Conservation (phyloP, 441 rosid species). For the Corymbia citriodora region DNA sequence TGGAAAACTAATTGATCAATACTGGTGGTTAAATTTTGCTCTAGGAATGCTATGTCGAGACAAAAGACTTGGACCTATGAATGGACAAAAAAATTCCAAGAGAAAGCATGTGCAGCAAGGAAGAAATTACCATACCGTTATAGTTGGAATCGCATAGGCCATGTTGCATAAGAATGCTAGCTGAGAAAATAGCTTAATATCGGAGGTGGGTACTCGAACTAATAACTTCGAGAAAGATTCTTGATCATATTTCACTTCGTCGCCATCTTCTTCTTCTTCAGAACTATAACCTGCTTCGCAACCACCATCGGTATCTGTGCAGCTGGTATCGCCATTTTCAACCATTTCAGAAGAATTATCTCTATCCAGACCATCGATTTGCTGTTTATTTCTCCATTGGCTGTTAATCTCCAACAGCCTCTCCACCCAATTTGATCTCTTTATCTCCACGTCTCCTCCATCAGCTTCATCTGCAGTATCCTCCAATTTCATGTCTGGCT, state of each 20-base stretch:
- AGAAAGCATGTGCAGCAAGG: neutral
- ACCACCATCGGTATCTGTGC: conserved; percentile 24
- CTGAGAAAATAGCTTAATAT: conserved; percentile 61
- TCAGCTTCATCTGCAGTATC: conserved; percentile 10
- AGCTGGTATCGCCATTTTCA: conserved; percentile 17
- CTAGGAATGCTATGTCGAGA: neutral
- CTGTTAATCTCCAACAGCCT: conserved; percentile 58
- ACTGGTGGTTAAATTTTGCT: neutral
- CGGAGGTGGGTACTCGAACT: conserved; percentile 48
- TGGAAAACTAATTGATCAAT: neutral
- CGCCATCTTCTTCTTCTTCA: conserved; percentile 16
- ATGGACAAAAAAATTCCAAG: neutral
- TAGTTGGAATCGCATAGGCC: conserved; percentile 70
- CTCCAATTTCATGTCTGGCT: conserved; percentile 14
- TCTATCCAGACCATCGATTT: conserved; percentile 14
- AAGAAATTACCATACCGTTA: conserved; percentile 31
- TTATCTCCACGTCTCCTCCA: conserved; percentile 21
- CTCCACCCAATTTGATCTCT: conserved; percentile 70
- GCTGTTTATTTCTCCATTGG: conserved; percentile 40
- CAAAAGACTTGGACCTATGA: neutral
- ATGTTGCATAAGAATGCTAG: conserved; percentile 81
- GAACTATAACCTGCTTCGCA: conserved; percentile 51
- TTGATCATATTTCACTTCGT: conserved; percentile 20
- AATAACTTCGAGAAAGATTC: conserved; percentile 52
- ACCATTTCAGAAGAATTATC: conserved; percentile 14